A percentile compares a stretch with the other conserved stretches of the same genome.
Evolutionary conservation across 129 eudicot species (phyloP).

Genomic region (Arctium lappa): DNA sequence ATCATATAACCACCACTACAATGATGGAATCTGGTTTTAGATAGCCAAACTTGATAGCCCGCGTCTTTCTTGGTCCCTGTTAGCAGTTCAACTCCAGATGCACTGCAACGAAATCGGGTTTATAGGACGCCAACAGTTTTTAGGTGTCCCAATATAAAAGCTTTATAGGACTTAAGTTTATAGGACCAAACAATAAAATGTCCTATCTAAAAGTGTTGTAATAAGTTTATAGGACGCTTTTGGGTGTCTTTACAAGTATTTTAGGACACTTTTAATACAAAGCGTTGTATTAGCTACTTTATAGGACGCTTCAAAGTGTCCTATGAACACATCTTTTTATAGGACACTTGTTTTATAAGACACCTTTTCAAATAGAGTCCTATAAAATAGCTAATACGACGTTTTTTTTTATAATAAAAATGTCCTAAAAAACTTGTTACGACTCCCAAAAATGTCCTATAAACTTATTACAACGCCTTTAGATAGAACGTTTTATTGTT

Average conservation of each 20-base stretch:
- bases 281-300: background rate
- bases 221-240: background rate
- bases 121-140: too few relatives aligned
- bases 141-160: too few relatives aligned
- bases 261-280: background rate
- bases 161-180: too few relatives aligned
- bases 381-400: background rate
- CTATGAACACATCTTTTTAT: background rate
- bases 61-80: too few relatives aligned
- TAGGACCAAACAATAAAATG: too few relatives aligned
- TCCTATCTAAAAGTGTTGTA: too few relatives aligned
- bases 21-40: background rate
- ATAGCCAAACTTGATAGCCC: background rate
- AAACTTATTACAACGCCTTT: background rate
- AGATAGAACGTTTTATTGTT: background rate
- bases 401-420: background rate
- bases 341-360: background rate
- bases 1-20: background rate
- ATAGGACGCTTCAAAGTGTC: background rate
- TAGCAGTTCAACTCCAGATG: too few relatives aligned
- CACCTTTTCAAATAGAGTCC: background rate
- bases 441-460: background rate
- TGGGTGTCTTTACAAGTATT: background rate
- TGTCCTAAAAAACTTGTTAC: background rate
- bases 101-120: too few relatives aligned